phyloP scores from a whole-genome alignment of 2,329 filamentous ascomycete genomes.

The Colletotrichum horii region DNA sequence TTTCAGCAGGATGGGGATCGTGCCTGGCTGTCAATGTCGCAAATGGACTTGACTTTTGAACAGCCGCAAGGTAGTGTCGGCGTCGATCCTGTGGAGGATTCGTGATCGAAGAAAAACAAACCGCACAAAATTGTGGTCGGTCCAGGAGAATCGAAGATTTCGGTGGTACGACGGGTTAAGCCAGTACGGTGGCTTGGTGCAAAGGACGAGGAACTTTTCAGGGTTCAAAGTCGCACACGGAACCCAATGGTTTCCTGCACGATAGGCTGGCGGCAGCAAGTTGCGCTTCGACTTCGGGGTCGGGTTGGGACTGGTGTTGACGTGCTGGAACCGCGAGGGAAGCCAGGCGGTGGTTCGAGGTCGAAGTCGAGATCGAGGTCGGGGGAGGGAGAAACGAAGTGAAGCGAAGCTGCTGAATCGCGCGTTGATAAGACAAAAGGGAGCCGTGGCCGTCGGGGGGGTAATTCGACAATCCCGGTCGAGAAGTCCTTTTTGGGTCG shows the following conservation, averaged over 20 bases:
- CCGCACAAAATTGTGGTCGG: not conserved
- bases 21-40: conserved; percentile 11
- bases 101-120: not conserved
- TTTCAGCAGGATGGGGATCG: conserved; percentile 18
- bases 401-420: not conserved
- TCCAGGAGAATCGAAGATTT: not conserved
- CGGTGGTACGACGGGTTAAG: not conserved
- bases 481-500: not conserved
- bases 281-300: conserved; percentile 17
- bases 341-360: not conserved
- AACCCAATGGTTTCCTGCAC: conserved; percentile 30
- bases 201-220: not conserved
- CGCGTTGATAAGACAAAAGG: conserved; percentile 6
- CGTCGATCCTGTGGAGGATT: not conserved
- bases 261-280: conserved; percentile 29
- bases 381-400: not conserved
- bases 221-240: conserved; percentile 16
- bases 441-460: not conserved
- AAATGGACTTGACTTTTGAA: not conserved
- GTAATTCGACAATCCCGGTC: conserved; percentile 9
- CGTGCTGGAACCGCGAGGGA: not conserved
- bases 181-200: not conserved
- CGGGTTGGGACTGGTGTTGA: not conserved
- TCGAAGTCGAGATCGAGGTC: not conserved
- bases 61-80: not conserved